These are phyloP conservation scores for Hypoxylon rubiginosum DNA, from an alignment of 2,329 filamentous ascomycete species.

Conservation along the genomic window DNA sequence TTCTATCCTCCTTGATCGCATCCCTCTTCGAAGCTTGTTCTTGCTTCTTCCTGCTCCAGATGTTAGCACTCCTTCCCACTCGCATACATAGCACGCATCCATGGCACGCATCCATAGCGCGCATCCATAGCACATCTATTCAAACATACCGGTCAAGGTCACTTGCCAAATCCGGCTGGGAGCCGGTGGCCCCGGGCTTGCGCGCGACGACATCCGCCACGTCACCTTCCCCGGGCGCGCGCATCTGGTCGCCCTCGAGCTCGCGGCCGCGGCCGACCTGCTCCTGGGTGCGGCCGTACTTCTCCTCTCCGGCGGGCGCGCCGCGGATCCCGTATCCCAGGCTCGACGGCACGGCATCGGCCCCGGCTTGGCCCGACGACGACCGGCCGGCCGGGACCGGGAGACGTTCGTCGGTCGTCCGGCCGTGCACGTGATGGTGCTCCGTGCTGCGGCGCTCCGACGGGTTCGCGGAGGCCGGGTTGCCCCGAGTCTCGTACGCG, in stretches of 20 bases:
- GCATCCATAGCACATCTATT: no score
- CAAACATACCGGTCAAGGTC: constrained; percentile 50
- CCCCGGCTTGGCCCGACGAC: no score
- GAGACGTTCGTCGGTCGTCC: constrained; percentile 39
- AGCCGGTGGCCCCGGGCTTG: constrained; percentile 48
- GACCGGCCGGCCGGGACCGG: constrained; percentile 30
- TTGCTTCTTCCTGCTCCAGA: constrained; percentile 46
- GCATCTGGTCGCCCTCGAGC: constrained; percentile 51
- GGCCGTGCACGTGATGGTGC: constrained; percentile 31
- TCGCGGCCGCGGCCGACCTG: constrained; percentile 43
- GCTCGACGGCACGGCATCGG: constrained; percentile 47
- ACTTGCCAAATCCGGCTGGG: constrained; percentile 50
- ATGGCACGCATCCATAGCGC: no score
- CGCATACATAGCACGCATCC: background rate
- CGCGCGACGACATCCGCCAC: constrained; percentile 46
- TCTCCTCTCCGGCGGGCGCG: constrained; percentile 46
- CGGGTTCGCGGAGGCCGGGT: constrained; percentile 46
- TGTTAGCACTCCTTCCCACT: constrained; percentile 15
- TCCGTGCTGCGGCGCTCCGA: constrained; percentile 42
- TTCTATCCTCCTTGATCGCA: constrained; percentile 47
- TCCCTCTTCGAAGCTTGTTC: constrained; percentile 46
- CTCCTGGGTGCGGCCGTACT: constrained; percentile 39
- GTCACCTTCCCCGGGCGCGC: constrained; percentile 47
- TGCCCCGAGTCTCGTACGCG: constrained; percentile 47
- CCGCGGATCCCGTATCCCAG: constrained; percentile 47